Percentiles rank a stretch among this genome's conserved stretches.
These are phyloP conservation scores for Pigoraptor vietnamica DNA, from an alignment of 78 protist genomes.

Conservation along the genomic window DNA sequence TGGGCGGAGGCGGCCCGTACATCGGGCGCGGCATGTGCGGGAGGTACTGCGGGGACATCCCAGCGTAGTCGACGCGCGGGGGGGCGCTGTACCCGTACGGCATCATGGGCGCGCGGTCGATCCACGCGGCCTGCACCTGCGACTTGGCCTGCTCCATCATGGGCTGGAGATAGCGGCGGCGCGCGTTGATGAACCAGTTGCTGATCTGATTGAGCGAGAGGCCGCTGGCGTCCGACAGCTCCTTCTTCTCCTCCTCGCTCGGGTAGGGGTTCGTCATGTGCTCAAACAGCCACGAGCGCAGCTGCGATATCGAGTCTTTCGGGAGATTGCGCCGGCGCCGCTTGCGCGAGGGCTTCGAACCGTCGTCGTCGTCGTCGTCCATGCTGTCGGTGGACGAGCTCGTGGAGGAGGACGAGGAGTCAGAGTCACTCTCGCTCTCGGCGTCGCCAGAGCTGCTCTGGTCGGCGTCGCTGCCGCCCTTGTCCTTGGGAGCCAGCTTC, in stretches of 20 bases:
- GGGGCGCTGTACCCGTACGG: neutral
- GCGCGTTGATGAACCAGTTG: conserved; percentile 83
- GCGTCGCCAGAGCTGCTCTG: no score
- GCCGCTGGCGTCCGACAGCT: conserved; percentile 36
- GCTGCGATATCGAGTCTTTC: neutral
- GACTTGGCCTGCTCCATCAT: conserved; percentile 1
- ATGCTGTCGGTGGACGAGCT: no score
- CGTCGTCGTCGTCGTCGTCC: no score
- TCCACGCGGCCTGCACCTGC: neutral
- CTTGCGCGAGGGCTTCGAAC: neutral
- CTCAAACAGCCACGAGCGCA: conserved; percentile 51
- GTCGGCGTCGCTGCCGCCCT: no score
- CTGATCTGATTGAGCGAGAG: conserved; percentile 64
- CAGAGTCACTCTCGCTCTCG: no score
- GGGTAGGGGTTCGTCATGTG: conserved; percentile 79
- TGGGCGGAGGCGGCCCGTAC: neutral
- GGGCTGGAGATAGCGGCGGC: conserved; percentile 48
- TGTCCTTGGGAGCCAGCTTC: no score
- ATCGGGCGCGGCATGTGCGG: neutral
- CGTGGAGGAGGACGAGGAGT: no score
- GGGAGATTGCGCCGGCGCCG: neutral
- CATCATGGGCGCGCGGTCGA: neutral
- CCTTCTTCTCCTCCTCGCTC: conserved; percentile 70
- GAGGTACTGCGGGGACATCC: neutral
- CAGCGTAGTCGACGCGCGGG: neutral